A percentile compares a stretch with the other conserved stretches of the same genome.
These are phyloP conservation scores for Alternaria postmessia DNA, from an alignment of 2,329 filamentous ascomycete species.

Conservation along the genomic window DNA sequence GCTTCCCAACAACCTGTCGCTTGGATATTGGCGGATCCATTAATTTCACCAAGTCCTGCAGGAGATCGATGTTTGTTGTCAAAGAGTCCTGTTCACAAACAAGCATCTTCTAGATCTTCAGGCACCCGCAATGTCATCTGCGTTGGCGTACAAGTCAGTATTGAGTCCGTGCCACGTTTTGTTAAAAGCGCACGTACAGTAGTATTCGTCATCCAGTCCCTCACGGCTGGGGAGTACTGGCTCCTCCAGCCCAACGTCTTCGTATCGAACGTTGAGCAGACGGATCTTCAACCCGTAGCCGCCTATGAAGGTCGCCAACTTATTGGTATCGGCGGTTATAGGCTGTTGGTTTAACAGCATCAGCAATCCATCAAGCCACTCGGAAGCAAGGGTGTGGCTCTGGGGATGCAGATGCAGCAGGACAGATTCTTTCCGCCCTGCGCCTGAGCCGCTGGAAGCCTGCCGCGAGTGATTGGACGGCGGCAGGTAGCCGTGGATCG, in stretches of 20 bases:
- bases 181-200: conserved; percentile 68
- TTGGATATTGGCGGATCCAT: conserved; percentile 3
- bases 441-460: conserved; percentile 40
- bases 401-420: conserved; percentile 84
- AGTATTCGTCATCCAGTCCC: conserved; percentile 91
- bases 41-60: conserved; percentile 2
- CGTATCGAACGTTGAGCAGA: conserved; percentile 87
- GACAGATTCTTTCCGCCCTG: conserved; percentile 68
- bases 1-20: conserved; percentile 12
- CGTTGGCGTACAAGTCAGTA: conserved; percentile 8
- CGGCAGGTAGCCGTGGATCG: conserved; percentile 77
- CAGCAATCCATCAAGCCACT: conserved; percentile 94
- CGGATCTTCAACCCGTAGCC: conserved; percentile 94
- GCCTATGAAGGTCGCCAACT: conserved; percentile 82
- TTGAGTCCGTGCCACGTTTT: conserved; percentile 13
- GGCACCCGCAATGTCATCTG: conserved; percentile 18
- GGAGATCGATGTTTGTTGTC: conserved; percentile 9
- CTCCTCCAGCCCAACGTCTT: conserved; percentile 74
- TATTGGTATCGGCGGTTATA: conserved; percentile 95
- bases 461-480: conserved; percentile 41
- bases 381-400: conserved; percentile 83
- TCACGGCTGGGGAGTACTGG: conserved; percentile 82
- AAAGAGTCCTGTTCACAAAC: conserved; percentile 1
- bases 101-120: conserved; percentile 2
- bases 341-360: conserved; percentile 96